phyloP scores from a whole-genome alignment of 23 red algal species.

The Chondrus crispus region DNA sequence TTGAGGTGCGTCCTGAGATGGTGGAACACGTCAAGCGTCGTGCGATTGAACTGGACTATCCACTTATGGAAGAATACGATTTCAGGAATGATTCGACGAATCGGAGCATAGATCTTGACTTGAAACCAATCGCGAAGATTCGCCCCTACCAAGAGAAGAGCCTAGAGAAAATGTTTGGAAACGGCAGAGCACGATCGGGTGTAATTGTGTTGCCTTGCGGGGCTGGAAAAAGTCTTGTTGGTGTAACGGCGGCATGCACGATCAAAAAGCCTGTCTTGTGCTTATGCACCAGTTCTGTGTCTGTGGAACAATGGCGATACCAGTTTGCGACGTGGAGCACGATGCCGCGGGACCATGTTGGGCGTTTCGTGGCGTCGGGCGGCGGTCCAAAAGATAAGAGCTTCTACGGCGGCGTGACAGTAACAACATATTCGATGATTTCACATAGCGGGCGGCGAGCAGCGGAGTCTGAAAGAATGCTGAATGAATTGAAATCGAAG shows the following conservation, averaged over 20 bases:
- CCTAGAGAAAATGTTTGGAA: constrained; percentile 99
- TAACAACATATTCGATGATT: constrained; percentile 99
- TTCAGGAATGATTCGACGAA: constrained; percentile 92
- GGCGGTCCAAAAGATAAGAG: constrained; percentile 61
- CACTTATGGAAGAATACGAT: constrained; percentile 98
- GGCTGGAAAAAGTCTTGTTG: constrained; percentile 94
- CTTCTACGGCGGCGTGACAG: constrained; percentile 72
- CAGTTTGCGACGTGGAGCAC: constrained; percentile 98
- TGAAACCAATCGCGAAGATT: constrained; percentile 88
- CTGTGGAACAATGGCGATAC: constrained; percentile 98
- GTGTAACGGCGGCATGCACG: constrained; percentile 95
- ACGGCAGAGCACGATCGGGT: constrained; percentile 91
- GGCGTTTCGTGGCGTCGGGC: constrained; percentile 82
- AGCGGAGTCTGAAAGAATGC: constrained; percentile 73
- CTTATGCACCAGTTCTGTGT: constrained; percentile 96
- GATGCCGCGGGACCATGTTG: constrained; percentile 76
- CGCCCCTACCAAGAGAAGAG: constrained; percentile 99
- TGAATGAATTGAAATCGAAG: constrained; percentile 80
- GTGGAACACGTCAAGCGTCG: constrained; percentile 95
- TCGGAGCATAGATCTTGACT: constrained; percentile 74
- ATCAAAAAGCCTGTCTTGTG: constrained; percentile 93
- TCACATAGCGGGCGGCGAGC: constrained; percentile 79
- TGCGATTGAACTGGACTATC: constrained; percentile 88
- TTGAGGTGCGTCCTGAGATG: constrained; percentile 70
- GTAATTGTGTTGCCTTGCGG: constrained; percentile 98